A percentile compares a stretch with the other conserved stretches of the same genome.
These are phyloP conservation scores for Phaeosphaeria sp. DNA, from an alignment of 2,329 filamentous ascomycete species.

Conservation along the genomic window DNA sequence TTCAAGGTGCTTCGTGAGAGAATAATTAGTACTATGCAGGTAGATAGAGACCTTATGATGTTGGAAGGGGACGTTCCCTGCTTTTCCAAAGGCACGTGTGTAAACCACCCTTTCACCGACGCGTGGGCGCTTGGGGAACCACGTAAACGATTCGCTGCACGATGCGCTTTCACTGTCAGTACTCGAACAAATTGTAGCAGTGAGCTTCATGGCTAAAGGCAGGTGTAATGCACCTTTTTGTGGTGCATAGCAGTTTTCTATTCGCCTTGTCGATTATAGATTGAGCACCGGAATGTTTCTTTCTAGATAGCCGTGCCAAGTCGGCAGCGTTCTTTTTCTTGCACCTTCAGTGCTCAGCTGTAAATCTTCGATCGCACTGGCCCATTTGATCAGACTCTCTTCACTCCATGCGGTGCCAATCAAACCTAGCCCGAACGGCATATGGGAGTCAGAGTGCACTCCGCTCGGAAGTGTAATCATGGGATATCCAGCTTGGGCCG, in stretches of 20 bases:
- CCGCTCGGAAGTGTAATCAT: slow-evolving; percentile 73
- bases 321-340: slow-evolving; percentile 37
- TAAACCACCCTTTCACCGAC: not conserved
- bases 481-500: slow-evolving; percentile 78
- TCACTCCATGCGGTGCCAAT: slow-evolving; percentile 69
- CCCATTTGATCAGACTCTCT: slow-evolving; percentile 64
- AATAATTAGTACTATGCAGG: not conserved
- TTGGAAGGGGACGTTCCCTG: not conserved
- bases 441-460: slow-evolving; percentile 53
- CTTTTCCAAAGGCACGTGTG: not conserved
- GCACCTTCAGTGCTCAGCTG: slow-evolving; percentile 23
- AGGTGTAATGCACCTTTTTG: not conserved
- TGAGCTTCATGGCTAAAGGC: not conserved
- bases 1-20: not conserved
- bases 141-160: not conserved
- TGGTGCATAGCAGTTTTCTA: not conserved
- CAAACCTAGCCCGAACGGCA: slow-evolving; percentile 54
- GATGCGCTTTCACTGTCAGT: not conserved
- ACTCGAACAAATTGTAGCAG: no score
- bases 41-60: not conserved
- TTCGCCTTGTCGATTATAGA: slow-evolving; percentile 7
- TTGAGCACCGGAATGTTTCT: slow-evolving; percentile 47
- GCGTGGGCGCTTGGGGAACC: not conserved
- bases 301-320: slow-evolving; percentile 48
- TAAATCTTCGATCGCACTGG: slow-evolving; percentile 56